phyloP scores from a whole-genome alignment of 805 yeast species.

The Candida anglica region DNA sequence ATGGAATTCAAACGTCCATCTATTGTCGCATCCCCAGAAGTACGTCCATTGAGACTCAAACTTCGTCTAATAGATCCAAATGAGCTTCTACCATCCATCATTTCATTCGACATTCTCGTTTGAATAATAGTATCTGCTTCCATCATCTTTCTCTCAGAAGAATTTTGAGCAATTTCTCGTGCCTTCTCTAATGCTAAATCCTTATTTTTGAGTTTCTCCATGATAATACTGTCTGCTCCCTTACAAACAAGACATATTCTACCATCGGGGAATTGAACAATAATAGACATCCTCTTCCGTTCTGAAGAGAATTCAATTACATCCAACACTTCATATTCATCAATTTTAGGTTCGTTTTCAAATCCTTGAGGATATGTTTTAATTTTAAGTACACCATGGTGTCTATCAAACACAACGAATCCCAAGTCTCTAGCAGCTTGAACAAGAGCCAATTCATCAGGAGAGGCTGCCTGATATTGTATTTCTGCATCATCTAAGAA shows the following conservation, averaged over 20 bases:
- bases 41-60: constrained; percentile 15
- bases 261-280: constrained; percentile 72
- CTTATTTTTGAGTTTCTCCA: constrained; percentile 63
- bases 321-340: constrained; percentile 72
- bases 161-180: constrained; percentile 53
- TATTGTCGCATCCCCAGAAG: too few species aligned
- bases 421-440: constrained; percentile 96
- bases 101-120: constrained; percentile 40
- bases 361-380: constrained; percentile 84
- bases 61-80: constrained; percentile 28
- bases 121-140: constrained; percentile 77
- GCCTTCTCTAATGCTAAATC: constrained; percentile 62
- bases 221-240: constrained; percentile 91
- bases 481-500: constrained; percentile 41
- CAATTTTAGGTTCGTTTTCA: constrained; percentile 57
- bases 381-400: constrained; percentile 54
- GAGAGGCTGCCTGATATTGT: constrained; percentile 90
- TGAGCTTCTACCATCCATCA: constrained; percentile 14
- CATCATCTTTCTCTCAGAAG: constrained; percentile 60
- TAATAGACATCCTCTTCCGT: constrained; percentile 92
- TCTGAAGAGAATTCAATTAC: constrained; percentile 80
- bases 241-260: constrained; percentile 78
- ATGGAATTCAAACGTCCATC: constrained; percentile 34
- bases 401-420: constrained; percentile 70
- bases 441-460: constrained; percentile 92